phyloP scores from a whole-genome alignment of 805 yeast species.

The Candida tammaniensis region DNA sequence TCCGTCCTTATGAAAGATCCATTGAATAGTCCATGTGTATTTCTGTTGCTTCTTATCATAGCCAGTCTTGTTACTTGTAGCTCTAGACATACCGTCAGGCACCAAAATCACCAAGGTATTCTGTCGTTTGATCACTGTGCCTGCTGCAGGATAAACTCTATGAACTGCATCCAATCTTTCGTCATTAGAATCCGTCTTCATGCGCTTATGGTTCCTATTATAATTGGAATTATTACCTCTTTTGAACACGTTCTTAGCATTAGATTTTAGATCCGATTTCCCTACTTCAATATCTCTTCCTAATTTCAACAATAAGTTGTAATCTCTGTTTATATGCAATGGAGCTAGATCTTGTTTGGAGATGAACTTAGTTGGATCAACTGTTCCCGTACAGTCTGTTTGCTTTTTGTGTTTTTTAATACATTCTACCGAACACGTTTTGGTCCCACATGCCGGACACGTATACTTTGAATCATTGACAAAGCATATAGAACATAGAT shows the following conservation, averaged over 20 bases:
- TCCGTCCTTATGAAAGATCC: constrained; percentile 41
- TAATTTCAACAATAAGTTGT: constrained; percentile 63
- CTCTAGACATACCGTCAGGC: constrained; percentile 75
- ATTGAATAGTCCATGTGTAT: constrained; percentile 80
- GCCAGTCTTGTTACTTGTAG: constrained; percentile 60
- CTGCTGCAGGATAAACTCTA: constrained; percentile 17
- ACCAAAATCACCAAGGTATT: constrained; percentile 63
- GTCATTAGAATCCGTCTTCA: constrained; percentile 22
- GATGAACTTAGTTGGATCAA: constrained; percentile 60
- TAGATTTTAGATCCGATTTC: constrained; percentile 45
- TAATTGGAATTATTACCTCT: constrained; percentile 16
- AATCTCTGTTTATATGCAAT: constrained; percentile 72
- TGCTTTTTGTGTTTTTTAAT: constrained; percentile 66
- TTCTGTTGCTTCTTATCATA: constrained; percentile 61
- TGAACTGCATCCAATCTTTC: constrained; percentile 21
- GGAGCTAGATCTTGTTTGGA: constrained; percentile 44
- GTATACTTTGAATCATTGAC: constrained; percentile 54
- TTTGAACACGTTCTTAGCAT: constrained; percentile 43
- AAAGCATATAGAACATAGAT: constrained; percentile 33
- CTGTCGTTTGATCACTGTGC: constrained; percentile 43
- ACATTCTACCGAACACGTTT: constrained; percentile 71
- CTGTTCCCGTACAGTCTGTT: constrained; percentile 62
- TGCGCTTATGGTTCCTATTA: constrained; percentile 17
- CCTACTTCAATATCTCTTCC: constrained; percentile 61
- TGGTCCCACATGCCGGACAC: constrained; percentile 73